Evolutionary conservation across 2,329 filamentous ascomycete species (phyloP).

Genomic region (Cryphonectria naterciae): DNA sequence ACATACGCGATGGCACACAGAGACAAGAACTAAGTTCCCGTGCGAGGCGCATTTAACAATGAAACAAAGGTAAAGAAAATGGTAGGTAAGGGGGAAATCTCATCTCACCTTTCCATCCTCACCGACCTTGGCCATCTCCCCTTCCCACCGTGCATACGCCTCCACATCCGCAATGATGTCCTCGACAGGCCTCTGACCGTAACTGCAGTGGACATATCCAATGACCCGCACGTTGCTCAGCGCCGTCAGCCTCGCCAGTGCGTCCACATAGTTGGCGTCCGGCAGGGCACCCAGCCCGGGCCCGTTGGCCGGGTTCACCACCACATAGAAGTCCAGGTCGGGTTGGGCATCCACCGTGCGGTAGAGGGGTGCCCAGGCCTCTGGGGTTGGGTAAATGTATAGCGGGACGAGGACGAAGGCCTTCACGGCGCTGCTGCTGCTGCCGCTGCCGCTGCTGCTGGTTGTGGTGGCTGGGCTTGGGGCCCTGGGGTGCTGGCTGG

Average conservation of each 20-base stretch:
- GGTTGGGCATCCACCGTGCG: slow-evolving; percentile 33
- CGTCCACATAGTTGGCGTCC: slow-evolving; percentile 37
- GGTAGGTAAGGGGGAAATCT: neutral
- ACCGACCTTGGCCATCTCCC: slow-evolving; percentile 26
- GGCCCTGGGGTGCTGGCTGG: neutral
- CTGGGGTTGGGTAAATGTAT: slow-evolving; percentile 40
- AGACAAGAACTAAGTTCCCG: neutral
- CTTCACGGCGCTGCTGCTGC: neutral
- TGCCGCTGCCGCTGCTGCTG: neutral
- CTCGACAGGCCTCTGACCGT: slow-evolving; percentile 32
- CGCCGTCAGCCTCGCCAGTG: slow-evolving; percentile 32
- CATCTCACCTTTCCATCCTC: slow-evolving; percentile 26
- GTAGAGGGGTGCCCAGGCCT: slow-evolving; percentile 38
- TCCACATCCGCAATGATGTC: slow-evolving; percentile 44
- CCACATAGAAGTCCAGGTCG: slow-evolving; percentile 36
- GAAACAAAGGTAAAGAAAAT: neutral
- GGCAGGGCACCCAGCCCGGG: slow-evolving; percentile 35
- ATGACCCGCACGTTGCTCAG: slow-evolving; percentile 36
- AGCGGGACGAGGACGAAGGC: slow-evolving; percentile 38
- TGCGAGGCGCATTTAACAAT: neutral
- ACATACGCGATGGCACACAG: neutral
- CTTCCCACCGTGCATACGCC: slow-evolving; percentile 49
- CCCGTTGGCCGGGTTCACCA: slow-evolving; percentile 40
- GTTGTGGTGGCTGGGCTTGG: neutral
- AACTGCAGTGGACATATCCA: slow-evolving; percentile 40